Evolutionary conservation across 345 rosid genomes (phyloP).

Genomic region (Clarkia xantiana): DNA sequence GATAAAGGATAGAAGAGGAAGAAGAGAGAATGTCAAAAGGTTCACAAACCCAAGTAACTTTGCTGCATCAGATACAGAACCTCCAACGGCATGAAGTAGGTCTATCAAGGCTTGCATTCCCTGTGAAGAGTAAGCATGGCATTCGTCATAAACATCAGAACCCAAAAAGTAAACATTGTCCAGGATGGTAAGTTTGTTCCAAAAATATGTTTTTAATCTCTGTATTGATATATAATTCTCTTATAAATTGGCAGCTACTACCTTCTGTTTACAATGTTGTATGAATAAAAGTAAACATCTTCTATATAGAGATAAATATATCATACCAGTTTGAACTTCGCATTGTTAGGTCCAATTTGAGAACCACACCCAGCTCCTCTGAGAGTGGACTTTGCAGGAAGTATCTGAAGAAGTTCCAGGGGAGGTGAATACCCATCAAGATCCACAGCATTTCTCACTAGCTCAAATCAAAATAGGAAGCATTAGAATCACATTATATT

Average conservation of each 20-base stretch:
- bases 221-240: no score
- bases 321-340: conserved; percentile 60
- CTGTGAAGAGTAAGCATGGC: conserved; percentile 16
- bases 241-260: no score
- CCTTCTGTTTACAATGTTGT: no score
- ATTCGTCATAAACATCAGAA: no score
- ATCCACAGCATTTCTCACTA: conserved; percentile 61
- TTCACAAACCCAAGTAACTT: conserved; percentile 45
- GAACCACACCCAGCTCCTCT: conserved; percentile 52
- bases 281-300: not conserved
- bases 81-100: conserved; percentile 53
- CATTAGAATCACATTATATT: not conserved
- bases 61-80: conserved; percentile 74
- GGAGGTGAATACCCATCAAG: conserved; percentile 57
- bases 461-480: conserved; percentile 4
- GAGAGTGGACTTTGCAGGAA: conserved; percentile 63
- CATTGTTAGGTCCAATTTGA: conserved; percentile 87
- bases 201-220: no score
- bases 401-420: conserved; percentile 69
- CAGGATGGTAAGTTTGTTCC: no score
- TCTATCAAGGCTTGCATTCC: conserved; percentile 93
- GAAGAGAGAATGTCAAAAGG: not conserved
- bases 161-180: no score
- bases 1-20: not conserved
- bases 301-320: not conserved